phyloP scores from a whole-genome alignment of 2,329 filamentous ascomycete species.

The Fusarium beomiforme region DNA sequence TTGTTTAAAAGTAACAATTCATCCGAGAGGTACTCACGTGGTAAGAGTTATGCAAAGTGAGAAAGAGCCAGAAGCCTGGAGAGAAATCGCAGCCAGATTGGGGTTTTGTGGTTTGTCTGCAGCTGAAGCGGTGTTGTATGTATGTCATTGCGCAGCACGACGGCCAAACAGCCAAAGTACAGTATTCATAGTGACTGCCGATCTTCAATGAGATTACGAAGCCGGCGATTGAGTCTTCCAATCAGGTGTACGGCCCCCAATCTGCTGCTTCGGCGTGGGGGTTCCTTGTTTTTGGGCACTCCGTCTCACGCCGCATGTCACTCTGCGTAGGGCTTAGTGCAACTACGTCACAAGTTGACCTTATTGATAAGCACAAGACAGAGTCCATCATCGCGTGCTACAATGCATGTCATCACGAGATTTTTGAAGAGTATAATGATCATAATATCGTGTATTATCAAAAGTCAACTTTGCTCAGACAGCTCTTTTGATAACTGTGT shows the following conservation, averaged over 20 bases:
- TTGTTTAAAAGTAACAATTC: too few relatives aligned
- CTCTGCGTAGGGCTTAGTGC: neutral
- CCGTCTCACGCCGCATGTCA: neutral
- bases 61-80: too few relatives aligned
- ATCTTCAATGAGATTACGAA: neutral
- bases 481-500: neutral
- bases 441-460: neutral
- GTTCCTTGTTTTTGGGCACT: neutral
- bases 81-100: neutral
- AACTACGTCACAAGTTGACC: neutral
- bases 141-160: neutral
- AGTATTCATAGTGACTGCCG: too few relatives aligned
- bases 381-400: neutral
- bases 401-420: neutral
- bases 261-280: too few relatives aligned
- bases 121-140: neutral
- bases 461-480: too few relatives aligned
- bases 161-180: neutral
- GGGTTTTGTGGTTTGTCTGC: rapidly evolving
- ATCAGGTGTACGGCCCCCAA: neutral
- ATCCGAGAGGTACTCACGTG: too few relatives aligned
- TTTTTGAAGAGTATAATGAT: neutral
- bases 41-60: too few relatives aligned
- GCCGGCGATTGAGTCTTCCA: neutral
- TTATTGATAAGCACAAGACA: neutral